A percentile compares a stretch with the other conserved stretches of the same genome.
phyloP scores from a whole-genome alignment of 164 flowering plant genomes.

The Platanus orientalis region DNA sequence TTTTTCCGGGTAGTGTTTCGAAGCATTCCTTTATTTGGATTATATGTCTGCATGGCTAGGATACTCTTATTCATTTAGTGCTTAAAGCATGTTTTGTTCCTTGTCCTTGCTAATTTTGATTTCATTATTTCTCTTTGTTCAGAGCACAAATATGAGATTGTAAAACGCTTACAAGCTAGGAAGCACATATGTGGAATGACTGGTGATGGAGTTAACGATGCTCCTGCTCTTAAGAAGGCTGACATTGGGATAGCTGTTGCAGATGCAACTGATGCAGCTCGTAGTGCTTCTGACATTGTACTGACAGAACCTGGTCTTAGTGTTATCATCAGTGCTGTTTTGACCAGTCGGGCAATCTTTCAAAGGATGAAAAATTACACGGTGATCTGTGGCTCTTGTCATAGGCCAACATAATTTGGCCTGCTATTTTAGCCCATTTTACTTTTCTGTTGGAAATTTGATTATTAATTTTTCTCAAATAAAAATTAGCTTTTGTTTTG shows the following conservation, averaged over 20 bases:
- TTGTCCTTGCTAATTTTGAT: constrained; percentile 1
- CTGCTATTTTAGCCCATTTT: not conserved
- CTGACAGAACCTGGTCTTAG: constrained; percentile 90
- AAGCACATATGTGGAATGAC: constrained; percentile 96
- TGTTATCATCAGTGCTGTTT: constrained; percentile 84
- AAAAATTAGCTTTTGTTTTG: not conserved
- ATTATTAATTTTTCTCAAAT: not conserved
- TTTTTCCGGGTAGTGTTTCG: constrained; percentile 65
- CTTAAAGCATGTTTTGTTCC: not conserved
- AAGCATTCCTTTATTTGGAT: not conserved
- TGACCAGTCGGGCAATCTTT: constrained; percentile 84
- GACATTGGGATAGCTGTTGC: constrained; percentile 96
- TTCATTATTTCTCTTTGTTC: constrained; percentile 10
- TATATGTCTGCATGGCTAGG: not conserved
- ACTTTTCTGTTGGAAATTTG: not conserved
- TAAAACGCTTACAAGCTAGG: constrained; percentile 83
- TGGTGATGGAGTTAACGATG: constrained; percentile 93
- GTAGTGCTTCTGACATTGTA: constrained; percentile 94
- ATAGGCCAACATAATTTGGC: not conserved
- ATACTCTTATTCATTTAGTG: not conserved
- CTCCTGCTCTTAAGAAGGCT: constrained; percentile 91
- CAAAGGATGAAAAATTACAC: constrained; percentile 95
- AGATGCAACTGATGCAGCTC: constrained; percentile 97
- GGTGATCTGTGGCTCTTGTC: constrained; percentile 26
- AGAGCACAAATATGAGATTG: constrained; percentile 95